Conservation (phyloP, 805 yeast species). For the Saturnispora sanitii region DNA sequence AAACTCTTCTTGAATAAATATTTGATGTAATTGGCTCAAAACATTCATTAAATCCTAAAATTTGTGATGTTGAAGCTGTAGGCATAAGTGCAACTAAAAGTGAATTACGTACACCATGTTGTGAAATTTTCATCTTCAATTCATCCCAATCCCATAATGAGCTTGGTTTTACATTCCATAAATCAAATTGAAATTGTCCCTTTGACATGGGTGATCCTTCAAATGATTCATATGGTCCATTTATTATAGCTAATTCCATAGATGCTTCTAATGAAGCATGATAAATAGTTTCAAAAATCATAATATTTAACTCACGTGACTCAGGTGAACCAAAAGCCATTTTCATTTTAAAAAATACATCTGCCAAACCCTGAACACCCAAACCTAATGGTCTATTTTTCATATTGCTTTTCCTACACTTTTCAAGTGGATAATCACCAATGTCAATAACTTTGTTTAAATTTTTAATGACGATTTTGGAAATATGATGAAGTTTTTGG, state of each 20-base stretch:
- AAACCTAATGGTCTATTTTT: slow-evolving; percentile 90
- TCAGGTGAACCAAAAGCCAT: slow-evolving; percentile 77
- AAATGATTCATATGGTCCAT: slow-evolving; percentile 66
- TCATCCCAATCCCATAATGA: slow-evolving; percentile 80
- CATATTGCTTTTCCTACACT: slow-evolving; percentile 66
- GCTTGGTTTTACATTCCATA: slow-evolving; percentile 78
- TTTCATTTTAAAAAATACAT: slow-evolving; percentile 68
- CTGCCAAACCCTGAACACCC: slow-evolving; percentile 98
- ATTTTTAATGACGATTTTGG: slow-evolving; percentile 71
- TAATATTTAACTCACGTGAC: slow-evolving; percentile 67
- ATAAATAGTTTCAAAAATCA: slow-evolving; percentile 90
- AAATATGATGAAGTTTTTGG: slow-evolving; percentile 58
- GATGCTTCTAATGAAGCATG: slow-evolving; percentile 90
- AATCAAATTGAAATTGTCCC: slow-evolving; percentile 76
- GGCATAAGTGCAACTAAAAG: slow-evolving; percentile 93
- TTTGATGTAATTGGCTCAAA: slow-evolving; percentile 95
- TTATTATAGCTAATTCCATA: slow-evolving; percentile 58
- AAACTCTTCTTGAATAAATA: slow-evolving; percentile 80
- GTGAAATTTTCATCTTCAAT: slow-evolving; percentile 47
- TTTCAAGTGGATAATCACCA: slow-evolving; percentile 73
- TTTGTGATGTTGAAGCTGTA: slow-evolving; percentile 95
- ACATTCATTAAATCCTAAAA: slow-evolving; percentile 87
- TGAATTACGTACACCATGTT: slow-evolving; percentile 77
- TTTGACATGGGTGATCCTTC: slow-evolving; percentile 84
- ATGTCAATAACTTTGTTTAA: slow-evolving; percentile 77